Evolutionary conservation across 1,139 yeast species (phyloP).

Genomic region (Yamadazyma mexicana): DNA sequence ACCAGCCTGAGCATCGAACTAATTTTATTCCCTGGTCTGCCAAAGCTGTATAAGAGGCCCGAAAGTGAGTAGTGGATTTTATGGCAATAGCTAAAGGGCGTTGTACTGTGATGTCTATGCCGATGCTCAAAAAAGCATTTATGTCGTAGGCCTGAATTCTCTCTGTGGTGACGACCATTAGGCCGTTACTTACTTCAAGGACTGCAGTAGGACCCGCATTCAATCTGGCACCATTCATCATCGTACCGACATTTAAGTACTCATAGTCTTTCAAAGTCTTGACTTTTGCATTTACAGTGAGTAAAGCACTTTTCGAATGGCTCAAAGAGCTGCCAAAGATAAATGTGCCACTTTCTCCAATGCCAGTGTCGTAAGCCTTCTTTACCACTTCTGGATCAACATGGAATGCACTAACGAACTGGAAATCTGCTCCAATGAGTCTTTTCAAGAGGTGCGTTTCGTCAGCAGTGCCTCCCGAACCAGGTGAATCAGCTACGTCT

Average conservation of each 20-base stretch:
- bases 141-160: slow-evolving; percentile 13
- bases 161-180: slow-evolving; percentile 8
- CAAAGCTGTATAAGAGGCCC: slow-evolving; percentile 9
- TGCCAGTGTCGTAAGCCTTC: slow-evolving; percentile 2
- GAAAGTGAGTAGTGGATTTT: slow-evolving; percentile 11
- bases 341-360: slow-evolving; percentile 3
- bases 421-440: slow-evolving; percentile 2
- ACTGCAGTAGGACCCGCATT: slow-evolving; percentile 8
- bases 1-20: slow-evolving; percentile 6
- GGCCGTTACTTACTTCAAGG: slow-evolving; percentile 8
- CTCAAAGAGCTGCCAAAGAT: slow-evolving; percentile 8
- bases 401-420: slow-evolving; percentile 12
- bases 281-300: slow-evolving; percentile 7
- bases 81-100: slow-evolving; percentile 3
- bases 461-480: slow-evolving; percentile 12
- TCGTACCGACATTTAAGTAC: slow-evolving; percentile 9
- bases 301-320: slow-evolving; percentile 5
- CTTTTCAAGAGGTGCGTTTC: slow-evolving; percentile 9
- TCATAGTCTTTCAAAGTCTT: slow-evolving; percentile 4
- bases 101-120: slow-evolving; percentile 7
- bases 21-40: slow-evolving; percentile 10
- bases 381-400: slow-evolving; percentile 10
- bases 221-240: slow-evolving; percentile 12
- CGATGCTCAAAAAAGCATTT: slow-evolving; percentile 10
- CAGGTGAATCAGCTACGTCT: slow-evolving; percentile 12